Base-by-base conservation (phyloP, 768 basidiomycete species). In the Rossbeevera mucosa region DNA sequence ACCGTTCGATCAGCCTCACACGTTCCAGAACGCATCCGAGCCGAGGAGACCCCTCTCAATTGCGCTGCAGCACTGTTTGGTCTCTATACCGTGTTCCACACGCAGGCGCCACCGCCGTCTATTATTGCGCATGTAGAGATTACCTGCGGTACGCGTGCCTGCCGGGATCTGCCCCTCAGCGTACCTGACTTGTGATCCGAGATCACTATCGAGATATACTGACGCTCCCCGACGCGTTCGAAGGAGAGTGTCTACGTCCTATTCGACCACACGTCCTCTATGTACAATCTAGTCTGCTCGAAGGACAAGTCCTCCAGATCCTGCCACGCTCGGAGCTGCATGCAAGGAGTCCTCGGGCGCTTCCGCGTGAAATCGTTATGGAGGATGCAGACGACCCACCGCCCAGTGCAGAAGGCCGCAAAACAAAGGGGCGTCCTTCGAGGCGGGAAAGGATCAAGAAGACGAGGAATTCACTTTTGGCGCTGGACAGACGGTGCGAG, bases 281-380 rank as follows among this genome's bases (percentile, higher is more conserved):
- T 44, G 66, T 88, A 31, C 64, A 83, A 24, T 73, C 75, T 11
- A 61, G 61, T 13, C 71, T 92, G 36, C 52, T 79, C 30, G 65
- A 75, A 28, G 75, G 75, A 24, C 63, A 72, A 13, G 74, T 73
- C 1, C 89, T 92, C 62, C 72, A 83, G 51, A 70, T 90, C 44
- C 67, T 85, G 25, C 89, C 90, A 0, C 59, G 60, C 31, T 77
- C 81, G 12, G 69, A 74, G 4, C 57, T 78, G 8, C 67, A 71
- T 22, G 70, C 86, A 0, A 71, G 79, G 61, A 82, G 79, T 60
- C 88, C 88, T 4, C 76, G 82, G n/a, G 68, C 69, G 22, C 71
- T 91, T 6, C 89, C 89, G 16, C 78, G 87, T 22, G 88, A 90
- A 58, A 69, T 81, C n/a, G 80, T 80, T 50, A 65, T 76, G 2